phyloP scores from a whole-genome alignment of 257 asterid species.

The Ligustrum vulgare region DNA sequence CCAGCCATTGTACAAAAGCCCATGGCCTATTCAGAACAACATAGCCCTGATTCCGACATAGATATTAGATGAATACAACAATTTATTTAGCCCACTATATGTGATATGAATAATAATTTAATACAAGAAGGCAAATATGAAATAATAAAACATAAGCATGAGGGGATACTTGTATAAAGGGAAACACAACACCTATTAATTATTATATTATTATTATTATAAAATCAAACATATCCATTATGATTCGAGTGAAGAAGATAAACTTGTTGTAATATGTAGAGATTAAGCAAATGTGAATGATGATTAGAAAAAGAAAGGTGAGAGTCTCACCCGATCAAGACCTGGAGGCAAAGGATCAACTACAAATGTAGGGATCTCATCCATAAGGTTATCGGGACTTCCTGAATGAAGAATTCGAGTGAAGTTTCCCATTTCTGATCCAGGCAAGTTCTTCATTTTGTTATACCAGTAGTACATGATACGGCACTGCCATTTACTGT shows the following conservation, averaged over 20 bases:
- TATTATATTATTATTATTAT: too few relatives aligned
- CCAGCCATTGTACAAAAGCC: constrained; percentile 78
- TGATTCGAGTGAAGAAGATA: not conserved
- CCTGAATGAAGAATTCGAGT: constrained; percentile 69
- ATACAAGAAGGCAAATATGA: not conserved
- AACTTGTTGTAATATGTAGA: not conserved
- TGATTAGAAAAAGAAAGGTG: not conserved
- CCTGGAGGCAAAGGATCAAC: constrained; percentile 66
- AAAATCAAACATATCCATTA: not conserved
- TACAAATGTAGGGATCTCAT: constrained; percentile 64
- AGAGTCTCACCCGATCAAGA: constrained; percentile 48
- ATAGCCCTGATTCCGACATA: constrained; percentile 46
- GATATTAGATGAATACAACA: not conserved
- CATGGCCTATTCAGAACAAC: constrained; percentile 71
- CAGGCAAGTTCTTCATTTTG: constrained; percentile 50
- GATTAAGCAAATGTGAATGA: not conserved
- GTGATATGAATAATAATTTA: too few relatives aligned
- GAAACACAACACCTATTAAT: too few relatives aligned
- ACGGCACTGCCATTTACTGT: constrained; percentile 66
- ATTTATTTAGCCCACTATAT: not conserved
- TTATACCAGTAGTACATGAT: constrained; percentile 61
- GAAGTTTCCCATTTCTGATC: constrained; percentile 62
- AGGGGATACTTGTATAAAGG: not conserved
- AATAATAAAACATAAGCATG: not conserved
- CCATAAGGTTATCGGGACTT: constrained; percentile 58